Evolutionary conservation across 768 basidiomycete genomes (phyloP).

Genomic region (Exidia glandulosa): DNA sequence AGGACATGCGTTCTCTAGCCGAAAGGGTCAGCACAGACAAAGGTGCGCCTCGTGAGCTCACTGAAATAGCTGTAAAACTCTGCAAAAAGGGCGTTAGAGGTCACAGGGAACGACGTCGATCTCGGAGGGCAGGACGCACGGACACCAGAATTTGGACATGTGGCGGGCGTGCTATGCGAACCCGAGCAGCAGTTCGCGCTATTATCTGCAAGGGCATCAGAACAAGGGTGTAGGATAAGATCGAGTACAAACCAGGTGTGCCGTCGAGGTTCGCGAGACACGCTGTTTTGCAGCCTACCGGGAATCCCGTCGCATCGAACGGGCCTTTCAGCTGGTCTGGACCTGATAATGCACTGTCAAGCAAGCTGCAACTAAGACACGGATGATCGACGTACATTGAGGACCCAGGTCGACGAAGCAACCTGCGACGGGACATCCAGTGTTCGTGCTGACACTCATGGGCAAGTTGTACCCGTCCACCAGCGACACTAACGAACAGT

Average conservation of each 20-base stretch:
- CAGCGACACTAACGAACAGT: conserved; percentile 37
- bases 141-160: conserved; percentile 43
- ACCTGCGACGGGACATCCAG: conserved; percentile 38
- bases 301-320: conserved; percentile 38
- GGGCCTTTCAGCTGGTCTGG: conserved; percentile 43
- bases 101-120: neutral
- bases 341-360: conserved; percentile 23
- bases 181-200: conserved; percentile 60
- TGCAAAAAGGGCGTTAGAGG: neutral
- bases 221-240: conserved; percentile 4
- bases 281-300: conserved; percentile 52
- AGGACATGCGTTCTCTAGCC: neutral
- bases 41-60: neutral
- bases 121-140: neutral
- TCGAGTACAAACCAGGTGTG: conserved; percentile 33
- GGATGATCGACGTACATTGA: conserved; percentile 32
- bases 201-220: conserved; percentile 26
- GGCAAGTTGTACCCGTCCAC: conserved; percentile 53
- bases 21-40: no score
- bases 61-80: neutral
- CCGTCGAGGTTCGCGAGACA: conserved; percentile 34
- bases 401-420: conserved; percentile 50
- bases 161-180: conserved; percentile 34
- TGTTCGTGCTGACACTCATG: conserved; percentile 42
- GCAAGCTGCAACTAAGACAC: neutral